Percentiles rank a stretch among this genome's conserved stretches.
Conservation (phyloP, 257 asterid species). For the Nyctanthes arbortristis region DNA sequence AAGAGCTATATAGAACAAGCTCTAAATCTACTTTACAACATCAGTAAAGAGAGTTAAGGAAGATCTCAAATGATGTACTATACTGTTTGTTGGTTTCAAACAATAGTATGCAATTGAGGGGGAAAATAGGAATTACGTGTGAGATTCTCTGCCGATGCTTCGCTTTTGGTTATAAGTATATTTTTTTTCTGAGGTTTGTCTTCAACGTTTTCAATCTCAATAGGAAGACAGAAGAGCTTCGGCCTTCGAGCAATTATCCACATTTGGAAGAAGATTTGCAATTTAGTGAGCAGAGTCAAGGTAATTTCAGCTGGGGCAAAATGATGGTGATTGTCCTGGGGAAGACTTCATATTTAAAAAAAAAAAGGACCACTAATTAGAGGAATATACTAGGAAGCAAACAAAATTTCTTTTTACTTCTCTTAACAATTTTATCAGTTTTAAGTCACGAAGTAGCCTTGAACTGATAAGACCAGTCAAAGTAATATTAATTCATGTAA, state of each 20-base stretch:
- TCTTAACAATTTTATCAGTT: not conserved
- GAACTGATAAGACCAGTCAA: not conserved
- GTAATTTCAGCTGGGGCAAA: not conserved
- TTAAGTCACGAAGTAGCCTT: not conserved
- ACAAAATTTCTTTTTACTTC: not conserved
- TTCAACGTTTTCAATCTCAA: too few relatives aligned
- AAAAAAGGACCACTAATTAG: not conserved
- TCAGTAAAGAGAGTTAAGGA: too few relatives aligned
- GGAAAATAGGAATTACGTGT: not conserved
- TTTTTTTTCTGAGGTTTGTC: not conserved
- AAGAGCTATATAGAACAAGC: too few relatives aligned
- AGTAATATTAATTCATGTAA: not conserved
- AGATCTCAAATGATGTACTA: too few relatives aligned
- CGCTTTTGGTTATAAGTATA: not conserved
- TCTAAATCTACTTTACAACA: too few relatives aligned
- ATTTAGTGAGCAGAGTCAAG: not conserved
- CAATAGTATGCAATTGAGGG: too few relatives aligned
- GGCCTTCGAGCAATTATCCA: not conserved
- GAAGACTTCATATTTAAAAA: too few relatives aligned
- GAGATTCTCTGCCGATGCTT: not conserved
- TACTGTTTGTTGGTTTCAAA: too few relatives aligned
- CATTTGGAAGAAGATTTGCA: not conserved
- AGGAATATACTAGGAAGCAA: not conserved
- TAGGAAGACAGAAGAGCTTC: too few relatives aligned
- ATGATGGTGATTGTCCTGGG: not conserved